Conservation (phyloP, 2,329 filamentous ascomycete species). For the Apiospora marii region DNA sequence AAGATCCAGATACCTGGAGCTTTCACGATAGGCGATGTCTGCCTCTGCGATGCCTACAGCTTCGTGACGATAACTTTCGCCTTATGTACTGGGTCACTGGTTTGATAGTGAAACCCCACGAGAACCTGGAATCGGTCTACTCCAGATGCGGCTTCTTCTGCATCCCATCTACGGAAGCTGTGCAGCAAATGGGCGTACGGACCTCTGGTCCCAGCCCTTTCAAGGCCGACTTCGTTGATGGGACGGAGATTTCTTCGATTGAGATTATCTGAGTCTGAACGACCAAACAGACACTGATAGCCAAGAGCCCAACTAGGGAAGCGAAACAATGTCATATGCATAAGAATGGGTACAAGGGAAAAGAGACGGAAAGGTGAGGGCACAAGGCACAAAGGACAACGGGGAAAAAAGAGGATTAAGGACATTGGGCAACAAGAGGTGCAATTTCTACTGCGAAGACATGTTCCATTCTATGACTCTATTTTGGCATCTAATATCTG, state of each 20-base stretch:
- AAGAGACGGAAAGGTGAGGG: too few relatives aligned
- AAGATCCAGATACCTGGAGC: too few relatives aligned
- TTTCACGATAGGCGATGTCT: background rate
- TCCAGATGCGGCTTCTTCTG: background rate
- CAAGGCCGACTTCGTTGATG: background rate
- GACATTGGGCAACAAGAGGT: too few relatives aligned
- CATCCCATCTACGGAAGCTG: background rate
- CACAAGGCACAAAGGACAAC: too few relatives aligned
- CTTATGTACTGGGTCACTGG: background rate
- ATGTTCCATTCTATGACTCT: too few relatives aligned
- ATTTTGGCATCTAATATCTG: too few relatives aligned
- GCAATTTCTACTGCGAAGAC: too few relatives aligned
- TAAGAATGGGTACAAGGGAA: too few relatives aligned
- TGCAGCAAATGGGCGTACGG: background rate
- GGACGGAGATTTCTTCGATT: background rate
- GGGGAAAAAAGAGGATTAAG: too few relatives aligned
- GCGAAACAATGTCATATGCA: too few relatives aligned
- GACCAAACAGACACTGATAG: background rate
- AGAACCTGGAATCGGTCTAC: background rate
- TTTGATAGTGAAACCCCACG: background rate
- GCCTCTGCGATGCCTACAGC: background rate
- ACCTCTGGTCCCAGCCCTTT: background rate
- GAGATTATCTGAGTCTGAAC: background rate
- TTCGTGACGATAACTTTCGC: background rate
- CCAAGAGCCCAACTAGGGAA: too few relatives aligned